A percentile compares a stretch with the other conserved stretches of the same genome.
These are phyloP conservation scores for Pleurotus tuber-regium DNA, from an alignment of 768 basidiomycete species.

Conservation along the genomic window DNA sequence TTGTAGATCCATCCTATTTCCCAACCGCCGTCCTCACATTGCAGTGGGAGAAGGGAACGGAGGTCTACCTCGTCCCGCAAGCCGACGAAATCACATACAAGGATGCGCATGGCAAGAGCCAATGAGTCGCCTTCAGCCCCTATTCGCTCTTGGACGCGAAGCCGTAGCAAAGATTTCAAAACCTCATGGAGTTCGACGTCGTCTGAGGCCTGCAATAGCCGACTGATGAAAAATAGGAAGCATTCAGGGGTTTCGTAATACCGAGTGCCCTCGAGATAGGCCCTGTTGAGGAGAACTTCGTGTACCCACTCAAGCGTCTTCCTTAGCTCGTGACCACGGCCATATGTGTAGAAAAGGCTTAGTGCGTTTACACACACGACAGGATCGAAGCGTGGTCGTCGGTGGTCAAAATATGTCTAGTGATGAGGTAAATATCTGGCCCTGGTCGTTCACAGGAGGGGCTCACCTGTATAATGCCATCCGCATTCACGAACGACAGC, in stretches of 20 bases:
- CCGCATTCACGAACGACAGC: constrained; percentile 44
- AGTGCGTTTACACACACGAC: constrained; percentile 51
- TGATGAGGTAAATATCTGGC: constrained; percentile 1
- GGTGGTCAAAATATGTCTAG: constrained; percentile 53
- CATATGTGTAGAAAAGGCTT: constrained; percentile 46
- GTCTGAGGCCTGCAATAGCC: constrained; percentile 35
- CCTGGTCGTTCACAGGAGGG: background rate
- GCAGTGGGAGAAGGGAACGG: constrained; percentile 40
- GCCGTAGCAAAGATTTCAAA: constrained; percentile 38
- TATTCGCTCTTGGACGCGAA: constrained; percentile 47
- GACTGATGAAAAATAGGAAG: constrained; percentile 50
- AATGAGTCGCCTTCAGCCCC: constrained; percentile 49
- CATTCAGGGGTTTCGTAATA: constrained; percentile 53
- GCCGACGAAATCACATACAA: constrained; percentile 40
- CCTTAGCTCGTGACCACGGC: constrained; percentile 43
- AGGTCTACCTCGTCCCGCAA: constrained; percentile 43
- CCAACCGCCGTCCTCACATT: constrained; percentile 57
- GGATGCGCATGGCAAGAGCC: constrained; percentile 56
- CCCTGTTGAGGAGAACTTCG: constrained; percentile 47
- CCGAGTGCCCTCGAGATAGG: constrained; percentile 52
- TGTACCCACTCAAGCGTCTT: constrained; percentile 46
- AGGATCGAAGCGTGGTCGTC: constrained; percentile 51
- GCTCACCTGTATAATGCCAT: constrained; percentile 49
- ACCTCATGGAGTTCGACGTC: constrained; percentile 34
- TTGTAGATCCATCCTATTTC: constrained; percentile 55